Conservation (phyloP, 2,329 filamentous ascomycete genomes). For the Nemania sp. region DNA sequence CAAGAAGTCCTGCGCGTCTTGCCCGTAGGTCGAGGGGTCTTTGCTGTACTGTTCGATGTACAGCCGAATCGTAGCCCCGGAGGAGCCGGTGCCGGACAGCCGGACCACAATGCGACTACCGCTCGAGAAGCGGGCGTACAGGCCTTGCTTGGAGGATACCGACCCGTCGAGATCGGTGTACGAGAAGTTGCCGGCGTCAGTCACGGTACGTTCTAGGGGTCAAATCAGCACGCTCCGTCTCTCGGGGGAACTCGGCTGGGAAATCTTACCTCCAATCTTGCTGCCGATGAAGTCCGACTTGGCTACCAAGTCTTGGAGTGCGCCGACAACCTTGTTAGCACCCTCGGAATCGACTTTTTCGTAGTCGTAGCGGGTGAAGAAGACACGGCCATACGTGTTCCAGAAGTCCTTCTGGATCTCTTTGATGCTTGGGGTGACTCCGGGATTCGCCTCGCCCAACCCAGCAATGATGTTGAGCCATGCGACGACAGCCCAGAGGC, state of each 20-base stretch:
- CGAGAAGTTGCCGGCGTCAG: constrained; percentile 92
- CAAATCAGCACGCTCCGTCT: constrained; percentile 4
- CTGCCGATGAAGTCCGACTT: constrained; percentile 79
- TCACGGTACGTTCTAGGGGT: constrained; percentile 70
- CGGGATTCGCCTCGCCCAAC: constrained; percentile 79
- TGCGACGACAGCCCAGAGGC: constrained; percentile 93
- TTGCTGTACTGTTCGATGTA: constrained; percentile 96
- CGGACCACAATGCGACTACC: constrained; percentile 95
- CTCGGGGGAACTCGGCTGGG: background rate
- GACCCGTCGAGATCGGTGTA: constrained; percentile 99
- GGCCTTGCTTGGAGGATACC: constrained; percentile 92
- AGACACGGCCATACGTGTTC: constrained; percentile 92
- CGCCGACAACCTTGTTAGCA: constrained; percentile 85
- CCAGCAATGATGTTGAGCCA: constrained; percentile 99
- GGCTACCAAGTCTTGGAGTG: constrained; percentile 78
- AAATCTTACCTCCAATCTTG: constrained; percentile 66
- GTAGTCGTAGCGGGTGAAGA: constrained; percentile 99
- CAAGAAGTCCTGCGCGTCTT: constrained; percentile 92
- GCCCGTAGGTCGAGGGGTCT: constrained; percentile 75
- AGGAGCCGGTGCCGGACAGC: constrained; percentile 91
- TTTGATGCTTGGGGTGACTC: constrained; percentile 85
- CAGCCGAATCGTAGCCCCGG: constrained; percentile 92
- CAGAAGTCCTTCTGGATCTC: constrained; percentile 98
- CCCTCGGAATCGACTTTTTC: constrained; percentile 91
- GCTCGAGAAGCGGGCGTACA: constrained; percentile 92